phyloP scores from a whole-genome alignment of 179 eudicot genomes.

The Amaranthus tricolor region DNA sequence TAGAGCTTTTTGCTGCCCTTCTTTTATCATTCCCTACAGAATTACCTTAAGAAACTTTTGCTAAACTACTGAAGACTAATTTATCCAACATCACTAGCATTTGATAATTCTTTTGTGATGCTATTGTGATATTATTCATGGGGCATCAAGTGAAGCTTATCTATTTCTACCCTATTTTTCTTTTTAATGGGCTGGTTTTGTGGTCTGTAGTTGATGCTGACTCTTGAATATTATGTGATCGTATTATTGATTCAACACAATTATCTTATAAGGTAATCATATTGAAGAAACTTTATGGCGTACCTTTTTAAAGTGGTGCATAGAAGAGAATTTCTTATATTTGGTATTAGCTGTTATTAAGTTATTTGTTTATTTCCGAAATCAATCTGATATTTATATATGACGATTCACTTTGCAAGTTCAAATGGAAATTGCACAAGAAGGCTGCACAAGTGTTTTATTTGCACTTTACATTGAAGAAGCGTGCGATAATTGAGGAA shows the following conservation, averaged over 20 bases:
- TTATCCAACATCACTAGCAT: too few species aligned
- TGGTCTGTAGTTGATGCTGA: neutral
- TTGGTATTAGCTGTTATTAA: neutral
- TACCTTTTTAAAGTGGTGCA: neutral
- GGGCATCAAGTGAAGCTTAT: too few species aligned
- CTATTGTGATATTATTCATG: too few species aligned
- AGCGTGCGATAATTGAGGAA: constrained; percentile 86
- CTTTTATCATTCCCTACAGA: too few species aligned
- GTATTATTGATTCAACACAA: neutral
- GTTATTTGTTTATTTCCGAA: neutral
- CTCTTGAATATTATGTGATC: neutral
- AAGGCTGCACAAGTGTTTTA: constrained; percentile 92
- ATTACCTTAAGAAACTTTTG: too few species aligned
- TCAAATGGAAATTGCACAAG: constrained; percentile 89
- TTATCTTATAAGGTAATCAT: neutral
- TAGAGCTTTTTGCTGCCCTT: too few species aligned
- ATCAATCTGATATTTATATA: constrained; percentile 17
- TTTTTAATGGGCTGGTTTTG: neutral
- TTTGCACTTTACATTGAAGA: constrained; percentile 90
- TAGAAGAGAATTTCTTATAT: neutral
- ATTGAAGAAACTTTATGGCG: neutral
- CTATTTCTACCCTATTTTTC: neutral
- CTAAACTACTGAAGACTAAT: too few species aligned
- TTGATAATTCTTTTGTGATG: too few species aligned
- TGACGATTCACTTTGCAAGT: constrained; percentile 42